These are phyloP conservation scores for Selenicereus undatus DNA, from an alignment of 148 eudicot genomes.

Conservation along the genomic window DNA sequence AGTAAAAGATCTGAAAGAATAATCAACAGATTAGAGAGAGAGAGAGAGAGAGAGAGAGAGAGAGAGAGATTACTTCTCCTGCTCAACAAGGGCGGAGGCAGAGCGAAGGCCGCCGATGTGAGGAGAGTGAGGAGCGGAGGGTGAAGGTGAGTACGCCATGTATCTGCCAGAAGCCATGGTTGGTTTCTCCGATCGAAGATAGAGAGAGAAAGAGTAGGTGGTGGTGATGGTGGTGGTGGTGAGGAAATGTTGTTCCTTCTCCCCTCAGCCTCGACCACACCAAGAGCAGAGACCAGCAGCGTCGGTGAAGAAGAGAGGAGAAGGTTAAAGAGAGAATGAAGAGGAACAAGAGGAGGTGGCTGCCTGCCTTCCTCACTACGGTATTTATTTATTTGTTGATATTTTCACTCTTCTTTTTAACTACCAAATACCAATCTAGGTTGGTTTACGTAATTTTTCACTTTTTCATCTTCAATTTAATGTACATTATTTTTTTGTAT, in stretches of 20 bases:
- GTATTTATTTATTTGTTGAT: neutral
- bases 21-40: neutral
- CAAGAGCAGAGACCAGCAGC: neutral
- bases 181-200: neutral
- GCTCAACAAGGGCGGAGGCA: conserved; percentile 56
- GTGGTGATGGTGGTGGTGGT: neutral
- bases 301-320: neutral
- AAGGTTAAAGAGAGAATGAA: neutral
- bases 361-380: neutral
- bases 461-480: too few relatives aligned
- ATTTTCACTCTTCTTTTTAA: neutral
- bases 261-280: neutral
- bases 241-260: neutral
- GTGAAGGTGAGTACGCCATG: conserved; percentile 97
- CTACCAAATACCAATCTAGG: too few relatives aligned
- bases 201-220: neutral
- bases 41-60: neutral
- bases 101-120: conserved; percentile 72
- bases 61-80: conserved; percentile 55
- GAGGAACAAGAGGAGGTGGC: neutral
- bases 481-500: too few relatives aligned
- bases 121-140: conserved; percentile 91
- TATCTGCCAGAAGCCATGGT: conserved; percentile 89
- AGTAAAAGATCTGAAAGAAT: conserved; percentile 18
- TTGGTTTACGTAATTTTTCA: too few relatives aligned